A percentile compares a stretch with the other conserved stretches of the same genome.
These are phyloP conservation scores for Aspergillus sp. DNA, from an alignment of 2,329 filamentous ascomycete species.

Conservation along the genomic window DNA sequence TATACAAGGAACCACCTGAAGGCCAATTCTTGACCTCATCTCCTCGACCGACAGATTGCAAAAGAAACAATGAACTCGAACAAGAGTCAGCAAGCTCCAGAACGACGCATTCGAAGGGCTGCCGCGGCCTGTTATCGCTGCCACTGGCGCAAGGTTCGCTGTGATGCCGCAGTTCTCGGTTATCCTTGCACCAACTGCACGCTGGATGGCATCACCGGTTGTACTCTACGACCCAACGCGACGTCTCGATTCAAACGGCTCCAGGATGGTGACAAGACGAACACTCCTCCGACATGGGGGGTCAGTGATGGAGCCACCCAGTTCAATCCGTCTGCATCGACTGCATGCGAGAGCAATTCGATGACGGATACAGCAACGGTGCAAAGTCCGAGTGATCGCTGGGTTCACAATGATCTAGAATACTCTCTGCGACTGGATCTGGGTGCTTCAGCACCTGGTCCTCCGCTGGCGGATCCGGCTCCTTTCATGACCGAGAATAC, in stretches of 20 bases:
- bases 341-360: slow-evolving; percentile 40
- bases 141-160: slow-evolving; percentile 32
- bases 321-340: no score
- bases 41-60: neutral
- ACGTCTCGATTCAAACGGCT: slow-evolving; percentile 5
- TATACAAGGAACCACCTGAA: no score
- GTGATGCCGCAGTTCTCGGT: slow-evolving; percentile 30
- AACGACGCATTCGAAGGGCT: slow-evolving; percentile 26
- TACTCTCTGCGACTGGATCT: slow-evolving; percentile 18
- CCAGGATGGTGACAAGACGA: slow-evolving; percentile 24
- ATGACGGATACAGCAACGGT: slow-evolving; percentile 29
- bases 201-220: slow-evolving; percentile 46
- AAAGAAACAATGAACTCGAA: slow-evolving; percentile 6
- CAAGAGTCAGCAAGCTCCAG: neutral
- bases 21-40: no score
- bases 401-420: no score
- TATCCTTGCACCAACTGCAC: slow-evolving; percentile 54
- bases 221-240: slow-evolving; percentile 31
- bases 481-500: no score
- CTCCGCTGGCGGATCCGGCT: no score
- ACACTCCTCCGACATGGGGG: neutral
- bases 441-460: no score
- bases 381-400: no score
- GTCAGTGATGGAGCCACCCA: no score
- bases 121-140: slow-evolving; percentile 33